Percentiles rank a stretch among this genome's conserved stretches.
Evolutionary conservation across 208 protist species (phyloP).

Genomic region (Leishmania arabica): DNA sequence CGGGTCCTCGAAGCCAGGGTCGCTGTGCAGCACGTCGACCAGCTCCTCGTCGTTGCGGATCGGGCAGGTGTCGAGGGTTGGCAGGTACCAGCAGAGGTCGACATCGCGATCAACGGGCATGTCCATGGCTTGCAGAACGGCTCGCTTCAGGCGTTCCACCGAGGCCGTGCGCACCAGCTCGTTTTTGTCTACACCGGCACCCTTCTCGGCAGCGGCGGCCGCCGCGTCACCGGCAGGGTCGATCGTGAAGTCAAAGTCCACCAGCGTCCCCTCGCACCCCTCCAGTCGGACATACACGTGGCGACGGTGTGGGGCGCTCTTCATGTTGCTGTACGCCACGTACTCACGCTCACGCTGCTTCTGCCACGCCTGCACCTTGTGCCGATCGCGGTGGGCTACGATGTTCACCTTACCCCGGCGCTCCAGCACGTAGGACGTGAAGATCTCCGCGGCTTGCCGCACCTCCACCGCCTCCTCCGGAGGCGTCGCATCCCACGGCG

Average conservation of each 20-base stretch:
- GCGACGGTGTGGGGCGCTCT: slow-evolving; percentile 59
- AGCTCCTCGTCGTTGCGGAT: slow-evolving; percentile 80
- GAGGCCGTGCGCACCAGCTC: slow-evolving; percentile 15
- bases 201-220: slow-evolving; percentile 1
- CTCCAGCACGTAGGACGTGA: slow-evolving; percentile 87
- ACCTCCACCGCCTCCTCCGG: slow-evolving; percentile 77
- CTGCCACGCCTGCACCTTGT: slow-evolving; percentile 66
- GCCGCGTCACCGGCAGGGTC: slow-evolving; percentile 25
- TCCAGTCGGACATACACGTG: slow-evolving; percentile 87
- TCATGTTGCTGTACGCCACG: slow-evolving; percentile 51
- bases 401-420: slow-evolving; percentile 54
- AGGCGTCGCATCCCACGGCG: slow-evolving; percentile 81
- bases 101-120: slow-evolving; percentile 74
- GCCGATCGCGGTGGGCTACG: slow-evolving; percentile 58
- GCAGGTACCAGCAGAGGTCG: slow-evolving; percentile 86
- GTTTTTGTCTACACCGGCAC: not conserved
- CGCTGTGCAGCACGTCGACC: slow-evolving; percentile 70
- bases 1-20: slow-evolving; percentile 86
- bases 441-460: slow-evolving; percentile 74
- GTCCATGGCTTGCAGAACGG: slow-evolving; percentile 41
- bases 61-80: slow-evolving; percentile 83
- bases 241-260: slow-evolving; percentile 87
- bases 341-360: slow-evolving; percentile 84
- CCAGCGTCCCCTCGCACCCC: slow-evolving; percentile 85
- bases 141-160: slow-evolving; percentile 48